Percentiles rank a stretch among this genome's conserved stretches.
These are phyloP conservation scores for Blastocrithidia nonstop DNA, from an alignment of 208 protist species.

Conservation along the genomic window DNA sequence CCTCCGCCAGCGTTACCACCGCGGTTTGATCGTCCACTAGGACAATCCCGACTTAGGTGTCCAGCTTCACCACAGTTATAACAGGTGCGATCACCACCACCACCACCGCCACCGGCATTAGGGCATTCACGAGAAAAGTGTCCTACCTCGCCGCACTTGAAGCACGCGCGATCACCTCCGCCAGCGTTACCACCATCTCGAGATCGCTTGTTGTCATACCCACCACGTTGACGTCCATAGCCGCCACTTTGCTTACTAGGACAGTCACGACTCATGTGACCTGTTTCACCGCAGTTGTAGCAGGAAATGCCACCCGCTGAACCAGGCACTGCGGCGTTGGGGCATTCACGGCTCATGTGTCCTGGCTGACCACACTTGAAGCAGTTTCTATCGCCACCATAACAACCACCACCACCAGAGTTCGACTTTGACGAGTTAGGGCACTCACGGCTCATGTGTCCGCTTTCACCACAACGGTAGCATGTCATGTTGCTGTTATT, in stretches of 20 bases:
- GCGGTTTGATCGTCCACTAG: constrained; percentile 11
- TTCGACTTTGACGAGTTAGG: constrained; percentile 39
- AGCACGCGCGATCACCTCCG: constrained; percentile 8
- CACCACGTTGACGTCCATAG: constrained; percentile 16
- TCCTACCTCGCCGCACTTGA: constrained; percentile 67
- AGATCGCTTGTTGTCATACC: constrained; percentile 15
- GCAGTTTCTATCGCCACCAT: constrained; percentile 53
- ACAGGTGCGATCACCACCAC: constrained; percentile 40
- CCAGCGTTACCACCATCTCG: neutral
- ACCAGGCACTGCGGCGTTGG: constrained; percentile 24
- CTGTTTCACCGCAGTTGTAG: constrained; percentile 72
- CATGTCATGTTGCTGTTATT: constrained; percentile 38
- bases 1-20: neutral
- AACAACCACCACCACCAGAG: constrained; percentile 13
- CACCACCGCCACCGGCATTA: constrained; percentile 9
- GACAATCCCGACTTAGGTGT: constrained; percentile 70
- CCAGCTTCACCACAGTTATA: constrained; percentile 58
- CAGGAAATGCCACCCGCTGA: constrained; percentile 21
- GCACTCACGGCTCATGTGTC: constrained; percentile 80
- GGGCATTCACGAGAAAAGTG: constrained; percentile 78
- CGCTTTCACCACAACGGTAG: constrained; percentile 59
- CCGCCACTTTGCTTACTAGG: constrained; percentile 11
- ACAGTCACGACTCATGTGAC: constrained; percentile 80
- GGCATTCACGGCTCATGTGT: constrained; percentile 77
- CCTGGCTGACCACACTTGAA: constrained; percentile 70